Evolutionary conservation across 257 asterid species (phyloP).

Genomic region (Solanum paucissectum): DNA sequence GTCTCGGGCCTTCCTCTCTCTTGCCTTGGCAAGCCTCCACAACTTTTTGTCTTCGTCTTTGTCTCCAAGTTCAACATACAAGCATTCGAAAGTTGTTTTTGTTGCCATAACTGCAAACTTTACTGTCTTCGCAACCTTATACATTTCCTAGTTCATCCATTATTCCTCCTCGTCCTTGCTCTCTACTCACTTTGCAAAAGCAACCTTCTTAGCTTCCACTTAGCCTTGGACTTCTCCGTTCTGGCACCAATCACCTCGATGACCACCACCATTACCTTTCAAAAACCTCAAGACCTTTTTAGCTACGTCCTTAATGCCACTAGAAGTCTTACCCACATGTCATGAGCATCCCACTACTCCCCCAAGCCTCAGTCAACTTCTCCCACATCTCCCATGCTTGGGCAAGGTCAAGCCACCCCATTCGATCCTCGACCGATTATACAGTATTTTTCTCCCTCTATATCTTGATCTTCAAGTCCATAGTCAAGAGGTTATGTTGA

Average conservation of each 20-base stretch:
- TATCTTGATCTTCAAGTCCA: not conserved
- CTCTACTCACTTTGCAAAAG: not conserved
- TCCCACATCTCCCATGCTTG: not conserved
- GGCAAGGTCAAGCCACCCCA: not conserved
- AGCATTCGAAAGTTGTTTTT: not conserved
- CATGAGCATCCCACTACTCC: not conserved
- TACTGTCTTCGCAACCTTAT: not conserved
- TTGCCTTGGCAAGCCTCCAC: not conserved
- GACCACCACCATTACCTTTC: not conserved
- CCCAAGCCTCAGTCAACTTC: not conserved
- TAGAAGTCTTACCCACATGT: not conserved
- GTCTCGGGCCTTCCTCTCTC: not conserved
- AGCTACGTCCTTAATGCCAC: not conserved
- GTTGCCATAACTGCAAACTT: not conserved
- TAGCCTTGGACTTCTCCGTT: not conserved
- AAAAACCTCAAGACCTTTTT: not conserved
- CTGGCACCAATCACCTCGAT: not conserved
- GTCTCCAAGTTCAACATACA: not conserved
- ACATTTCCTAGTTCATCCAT: not conserved
- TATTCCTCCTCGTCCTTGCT: not conserved
- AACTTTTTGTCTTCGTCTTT: not conserved
- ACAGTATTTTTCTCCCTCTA: not conserved
- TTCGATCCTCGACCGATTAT: not conserved
- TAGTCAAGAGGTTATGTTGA: not conserved
- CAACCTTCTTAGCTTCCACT: not conserved